phyloP scores from a whole-genome alignment of 768 basidiomycete genomes.

The Terana coerulea region DNA sequence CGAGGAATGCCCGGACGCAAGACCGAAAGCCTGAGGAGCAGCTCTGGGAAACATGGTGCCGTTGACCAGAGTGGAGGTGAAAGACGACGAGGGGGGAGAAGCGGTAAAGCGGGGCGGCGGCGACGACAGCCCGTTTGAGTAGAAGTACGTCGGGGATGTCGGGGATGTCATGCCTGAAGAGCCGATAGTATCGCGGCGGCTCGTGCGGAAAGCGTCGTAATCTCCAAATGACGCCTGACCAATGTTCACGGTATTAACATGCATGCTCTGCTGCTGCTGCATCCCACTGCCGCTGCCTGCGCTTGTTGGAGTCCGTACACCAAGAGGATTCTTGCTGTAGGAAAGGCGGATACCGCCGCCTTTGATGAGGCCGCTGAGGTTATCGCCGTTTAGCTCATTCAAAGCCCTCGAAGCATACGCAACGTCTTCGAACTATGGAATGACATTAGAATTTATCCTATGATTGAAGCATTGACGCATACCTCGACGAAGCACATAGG shows the following conservation, averaged over 20 bases:
- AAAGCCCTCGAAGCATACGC: constrained; percentile 81
- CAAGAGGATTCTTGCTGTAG: constrained; percentile 98
- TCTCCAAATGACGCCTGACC: constrained; percentile 16
- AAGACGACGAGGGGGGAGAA: constrained; percentile 29
- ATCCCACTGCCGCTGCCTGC: constrained; percentile 17
- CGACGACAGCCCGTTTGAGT: constrained; percentile 28
- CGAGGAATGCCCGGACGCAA: constrained; percentile 20
- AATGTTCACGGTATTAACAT: no score
- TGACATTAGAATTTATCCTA: neutral
- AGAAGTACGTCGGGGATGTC: constrained; percentile 29
- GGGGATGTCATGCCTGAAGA: constrained; percentile 27
- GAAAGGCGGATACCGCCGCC: constrained; percentile 94
- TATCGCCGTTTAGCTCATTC: constrained; percentile 86
- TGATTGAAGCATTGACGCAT: constrained; percentile 12
- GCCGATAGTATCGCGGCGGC: constrained; percentile 24
- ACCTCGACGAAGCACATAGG: constrained; percentile 99
- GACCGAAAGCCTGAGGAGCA: constrained; percentile 23
- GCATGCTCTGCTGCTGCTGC: constrained; percentile 23
- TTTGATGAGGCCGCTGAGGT: constrained; percentile 88
- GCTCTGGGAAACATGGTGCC: constrained; percentile 21
- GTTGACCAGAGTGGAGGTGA: constrained; percentile 16
- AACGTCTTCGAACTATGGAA: constrained; percentile 83
- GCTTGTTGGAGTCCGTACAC: constrained; percentile 78
- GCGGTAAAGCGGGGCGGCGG: constrained; percentile 33
- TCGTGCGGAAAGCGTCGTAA: constrained; percentile 19